These are phyloP conservation scores for Mucor sp. DNA, from an alignment of 371 early-diverging fungal genomes.

Conservation along the genomic window DNA sequence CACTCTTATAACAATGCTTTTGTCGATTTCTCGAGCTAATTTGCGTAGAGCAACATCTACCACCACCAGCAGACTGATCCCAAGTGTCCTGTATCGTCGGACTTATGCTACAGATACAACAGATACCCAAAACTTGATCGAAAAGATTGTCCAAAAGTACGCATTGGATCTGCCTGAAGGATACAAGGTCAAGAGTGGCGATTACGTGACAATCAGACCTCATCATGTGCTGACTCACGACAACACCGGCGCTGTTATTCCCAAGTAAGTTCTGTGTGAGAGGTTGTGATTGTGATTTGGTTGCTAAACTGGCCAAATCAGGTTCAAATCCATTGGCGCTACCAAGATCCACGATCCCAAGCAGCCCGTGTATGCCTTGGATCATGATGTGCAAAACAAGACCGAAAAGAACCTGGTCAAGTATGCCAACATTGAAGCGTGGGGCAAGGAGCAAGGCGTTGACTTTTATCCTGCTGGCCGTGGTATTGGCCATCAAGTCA, in stretches of 20 bases:
- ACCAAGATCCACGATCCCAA: slow-evolving; percentile 71
- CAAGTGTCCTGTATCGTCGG: slow-evolving; percentile 15
- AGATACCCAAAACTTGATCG: slow-evolving; percentile 81
- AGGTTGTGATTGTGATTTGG: neutral
- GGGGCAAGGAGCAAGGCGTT: slow-evolving; percentile 82
- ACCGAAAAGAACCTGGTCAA: slow-evolving; percentile 85
- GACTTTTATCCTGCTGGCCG: slow-evolving; percentile 95
- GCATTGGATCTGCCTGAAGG: slow-evolving; percentile 73
- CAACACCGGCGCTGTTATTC: slow-evolving; percentile 93
- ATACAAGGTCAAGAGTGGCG: slow-evolving; percentile 79
- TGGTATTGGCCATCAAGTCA: slow-evolving; percentile 96
- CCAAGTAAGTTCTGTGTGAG: slow-evolving; percentile 62
- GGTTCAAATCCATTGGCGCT: slow-evolving; percentile 90
- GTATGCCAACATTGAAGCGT: slow-evolving; percentile 81
- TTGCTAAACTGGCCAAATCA: slow-evolving; percentile 25
- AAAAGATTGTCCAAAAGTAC: slow-evolving; percentile 91
- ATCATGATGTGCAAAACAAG: slow-evolving; percentile 97
- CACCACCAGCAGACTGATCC: neutral
- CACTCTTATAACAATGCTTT: slow-evolving; percentile 16
- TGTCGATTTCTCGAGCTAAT: slow-evolving; percentile 17
- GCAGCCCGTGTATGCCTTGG: slow-evolving; percentile 94
- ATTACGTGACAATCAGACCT: slow-evolving; percentile 91
- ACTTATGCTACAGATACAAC: slow-evolving; percentile 31
- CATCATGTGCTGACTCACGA: slow-evolving; percentile 95
- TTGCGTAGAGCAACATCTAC: slow-evolving; percentile 5